A percentile compares a stretch with the other conserved stretches of the same genome.
Conservation (phyloP, 2,329 filamentous ascomycete genomes). For the Fulvia fulva region DNA sequence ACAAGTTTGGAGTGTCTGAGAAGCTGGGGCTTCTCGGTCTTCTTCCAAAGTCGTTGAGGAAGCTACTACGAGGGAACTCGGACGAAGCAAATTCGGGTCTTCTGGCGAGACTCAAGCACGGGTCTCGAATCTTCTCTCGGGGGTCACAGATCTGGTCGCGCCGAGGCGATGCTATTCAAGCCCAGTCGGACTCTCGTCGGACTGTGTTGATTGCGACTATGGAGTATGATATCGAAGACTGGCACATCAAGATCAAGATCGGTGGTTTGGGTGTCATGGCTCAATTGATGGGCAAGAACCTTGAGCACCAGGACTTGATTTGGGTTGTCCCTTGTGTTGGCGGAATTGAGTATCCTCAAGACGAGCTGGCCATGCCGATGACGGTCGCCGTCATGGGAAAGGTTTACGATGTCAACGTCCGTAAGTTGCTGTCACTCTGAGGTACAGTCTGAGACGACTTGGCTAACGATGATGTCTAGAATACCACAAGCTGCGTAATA, state of each 20-base stretch:
- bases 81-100: slow-evolving; percentile 2
- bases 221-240: slow-evolving; percentile 68
- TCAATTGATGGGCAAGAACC: slow-evolving; percentile 61
- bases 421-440: slow-evolving; percentile 2
- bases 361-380: slow-evolving; percentile 56
- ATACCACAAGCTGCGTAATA: slow-evolving; percentile 59
- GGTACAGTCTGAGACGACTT: too few relatives aligned
- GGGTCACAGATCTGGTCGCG: slow-evolving; percentile 8
- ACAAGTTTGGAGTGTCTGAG: slow-evolving; percentile 45
- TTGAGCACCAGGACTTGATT: slow-evolving; percentile 59
- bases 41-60: slow-evolving; percentile 10
- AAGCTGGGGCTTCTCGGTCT: slow-evolving; percentile 20
- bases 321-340: slow-evolving; percentile 52
- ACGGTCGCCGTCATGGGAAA: slow-evolving; percentile 56
- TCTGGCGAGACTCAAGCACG: slow-evolving; percentile 3
- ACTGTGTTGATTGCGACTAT: slow-evolving; percentile 64
- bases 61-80: slow-evolving; percentile 3
- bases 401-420: slow-evolving; percentile 56
- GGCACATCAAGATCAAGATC: slow-evolving; percentile 66
- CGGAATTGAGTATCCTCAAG: slow-evolving; percentile 58
- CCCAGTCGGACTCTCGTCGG: slow-evolving; percentile 27
- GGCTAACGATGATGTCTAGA: slow-evolving; percentile 27
- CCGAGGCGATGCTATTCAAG: slow-evolving; percentile 5
- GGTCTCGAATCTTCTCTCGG: slow-evolving; percentile 1
- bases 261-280: slow-evolving; percentile 67